A percentile compares a stretch with the other conserved stretches of the same genome.
phyloP scores from a whole-genome alignment of 2,329 filamentous ascomycete species.

The Teratosphaeria destructans region DNA sequence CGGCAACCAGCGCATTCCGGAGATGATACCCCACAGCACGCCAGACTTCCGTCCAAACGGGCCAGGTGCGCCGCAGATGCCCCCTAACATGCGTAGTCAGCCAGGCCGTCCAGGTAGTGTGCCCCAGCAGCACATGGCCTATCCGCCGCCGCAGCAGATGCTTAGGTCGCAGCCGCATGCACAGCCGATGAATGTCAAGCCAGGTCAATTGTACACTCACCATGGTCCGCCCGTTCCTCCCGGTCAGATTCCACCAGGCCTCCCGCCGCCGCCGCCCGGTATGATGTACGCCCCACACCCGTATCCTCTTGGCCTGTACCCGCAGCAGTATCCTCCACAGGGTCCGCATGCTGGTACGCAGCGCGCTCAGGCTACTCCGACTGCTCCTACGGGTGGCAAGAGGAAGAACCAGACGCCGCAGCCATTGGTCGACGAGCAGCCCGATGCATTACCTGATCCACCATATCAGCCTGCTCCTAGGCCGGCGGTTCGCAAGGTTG shows the following conservation, averaged over 20 bases:
- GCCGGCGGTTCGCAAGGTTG: slow-evolving; percentile 7
- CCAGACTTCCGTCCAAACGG: not conserved
- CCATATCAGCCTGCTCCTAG: slow-evolving; percentile 7
- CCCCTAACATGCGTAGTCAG: not conserved
- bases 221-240: not conserved
- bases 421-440: not conserved
- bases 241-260: not conserved
- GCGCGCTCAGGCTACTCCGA: not conserved
- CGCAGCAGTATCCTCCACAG: not conserved
- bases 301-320: not conserved
- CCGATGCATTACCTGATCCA: not conserved
- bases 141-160: slow-evolving; percentile 1
- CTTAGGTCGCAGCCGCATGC: slow-evolving; percentile 10
- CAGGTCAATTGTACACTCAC: not conserved
- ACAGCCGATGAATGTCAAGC: not conserved
- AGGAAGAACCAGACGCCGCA: slow-evolving; percentile 1
- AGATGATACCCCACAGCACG: slow-evolving; percentile 1
- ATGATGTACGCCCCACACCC: not conserved
- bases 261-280: not conserved
- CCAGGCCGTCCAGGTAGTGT: not conserved
- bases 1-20: slow-evolving; percentile 5
- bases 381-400: not conserved
- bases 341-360: not conserved
- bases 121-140: not conserved
- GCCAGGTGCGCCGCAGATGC: not conserved